These are phyloP conservation scores for Wickerhamiella slavikovae DNA, from an alignment of 805 yeast species.

Conservation along the genomic window DNA sequence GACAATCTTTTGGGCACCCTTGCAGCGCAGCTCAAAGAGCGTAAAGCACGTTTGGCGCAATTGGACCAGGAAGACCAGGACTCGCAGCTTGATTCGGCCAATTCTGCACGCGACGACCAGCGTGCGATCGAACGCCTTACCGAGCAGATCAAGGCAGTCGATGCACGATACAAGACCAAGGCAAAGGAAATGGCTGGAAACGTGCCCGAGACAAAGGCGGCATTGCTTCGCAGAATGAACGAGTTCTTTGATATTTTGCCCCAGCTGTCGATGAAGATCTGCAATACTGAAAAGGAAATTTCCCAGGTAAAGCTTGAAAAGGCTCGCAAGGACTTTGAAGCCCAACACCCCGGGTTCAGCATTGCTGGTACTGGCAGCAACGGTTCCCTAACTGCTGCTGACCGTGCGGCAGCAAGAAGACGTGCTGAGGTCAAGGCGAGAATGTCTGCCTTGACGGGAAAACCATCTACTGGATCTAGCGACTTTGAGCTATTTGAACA, in stretches of 20 bases:
- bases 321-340: slow-evolving; percentile 32
- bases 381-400: slow-evolving; percentile 71
- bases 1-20: slow-evolving; percentile 25
- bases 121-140: slow-evolving; percentile 48
- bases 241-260: slow-evolving; percentile 57
- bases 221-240: slow-evolving; percentile 35
- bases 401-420: slow-evolving; percentile 58
- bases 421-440: slow-evolving; percentile 63
- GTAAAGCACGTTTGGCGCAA: slow-evolving; percentile 48
- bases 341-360: slow-evolving; percentile 49
- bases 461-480: slow-evolving; percentile 25
- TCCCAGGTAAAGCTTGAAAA: slow-evolving; percentile 43
- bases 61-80: slow-evolving; percentile 38
- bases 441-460: slow-evolving; percentile 87
- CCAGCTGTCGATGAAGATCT: slow-evolving; percentile 39
- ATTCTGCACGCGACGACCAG: too few species aligned
- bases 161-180: slow-evolving; percentile 20
- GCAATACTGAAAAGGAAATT: slow-evolving; percentile 46
- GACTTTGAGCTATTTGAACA: slow-evolving; percentile 34
- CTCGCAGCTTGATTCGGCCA: slow-evolving; percentile 19
- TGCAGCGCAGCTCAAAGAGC: slow-evolving; percentile 48
- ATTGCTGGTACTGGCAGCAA: slow-evolving; percentile 69
- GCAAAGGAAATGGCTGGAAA: slow-evolving; percentile 7
- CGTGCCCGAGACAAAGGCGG: slow-evolving; percentile 13
- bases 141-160: slow-evolving; percentile 29